Base-by-base conservation (phyloP, 1,284 basidiomycete genomes). In the Apiotrichum akiyoshidainum region DNA sequence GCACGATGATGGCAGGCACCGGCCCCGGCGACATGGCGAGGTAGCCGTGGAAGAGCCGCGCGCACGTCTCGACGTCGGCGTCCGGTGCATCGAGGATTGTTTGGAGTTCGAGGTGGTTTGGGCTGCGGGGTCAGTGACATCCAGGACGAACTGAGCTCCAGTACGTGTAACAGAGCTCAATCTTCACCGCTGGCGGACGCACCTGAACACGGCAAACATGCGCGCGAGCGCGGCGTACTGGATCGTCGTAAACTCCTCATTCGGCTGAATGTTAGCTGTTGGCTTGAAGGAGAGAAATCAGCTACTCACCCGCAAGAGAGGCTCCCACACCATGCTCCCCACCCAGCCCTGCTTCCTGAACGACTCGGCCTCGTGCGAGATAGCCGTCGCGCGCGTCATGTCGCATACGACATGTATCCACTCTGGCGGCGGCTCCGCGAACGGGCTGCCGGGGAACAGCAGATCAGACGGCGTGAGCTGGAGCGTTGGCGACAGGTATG, bases 321-420 rank as follows among this genome's bases (percentile, higher is more conserved):
- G 92, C 74, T 95, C 92, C 74, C 87, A 95, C 34, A 93, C 84
- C 13, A 86, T 81, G 40, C 80, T 78, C 2, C 87, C 85, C 17
- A 76, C 70, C 88, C 88, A 89, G n/a, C 69, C 81, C 21, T 58
- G 52, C 3, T n/a, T 13, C 1, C 52, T 19, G 16, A 86, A 75
- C 37, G 78, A 70, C 13, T 80, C 73, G 10, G 87, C 81, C 71
- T 92, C 86, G 50, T 83, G 80, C 64, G 88, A 78, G 54, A 95
- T 88, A 1, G 79, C 79, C 8, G 78, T 72, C 1, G 90, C 90
- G 56, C 93, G 83, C 0, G 81, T 74, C 0, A 89, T 88, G 9
- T 88, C 89, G 72, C 91, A 95, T 17, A 94, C 87, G 65, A 94
- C 90, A 74, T 97, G 93, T 19, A 97, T 73, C 53, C 82, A 83